phyloP scores from a whole-genome alignment of 345 rosid genomes.

The Leavenworthia alabamica region DNA sequence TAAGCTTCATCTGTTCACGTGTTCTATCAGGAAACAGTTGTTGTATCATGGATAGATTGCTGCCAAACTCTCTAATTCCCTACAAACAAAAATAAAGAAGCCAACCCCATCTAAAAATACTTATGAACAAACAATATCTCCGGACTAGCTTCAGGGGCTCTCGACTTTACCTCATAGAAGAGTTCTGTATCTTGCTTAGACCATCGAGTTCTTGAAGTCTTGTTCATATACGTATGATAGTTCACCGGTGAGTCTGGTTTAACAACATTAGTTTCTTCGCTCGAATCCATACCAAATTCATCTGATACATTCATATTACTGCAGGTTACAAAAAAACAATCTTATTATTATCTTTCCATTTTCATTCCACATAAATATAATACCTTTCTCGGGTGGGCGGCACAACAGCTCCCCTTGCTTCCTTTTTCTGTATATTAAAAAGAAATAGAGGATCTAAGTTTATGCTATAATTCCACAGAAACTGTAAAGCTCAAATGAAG shows the following conservation, averaged over 20 bases:
- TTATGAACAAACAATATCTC: background rate
- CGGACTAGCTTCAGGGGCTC: background rate
- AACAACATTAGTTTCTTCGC: constrained; percentile 8
- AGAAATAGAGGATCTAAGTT: background rate
- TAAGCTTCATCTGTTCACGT: constrained; percentile 66
- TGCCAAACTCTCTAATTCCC: constrained; percentile 76
- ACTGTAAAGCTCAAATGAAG: background rate
- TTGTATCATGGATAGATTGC: constrained; percentile 66
- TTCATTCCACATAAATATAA: background rate
- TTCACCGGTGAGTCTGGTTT: constrained; percentile 40
- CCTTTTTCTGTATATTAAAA: constrained; percentile 47
- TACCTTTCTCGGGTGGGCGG: constrained; percentile 46
- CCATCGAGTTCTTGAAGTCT: constrained; percentile 58
- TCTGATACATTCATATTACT: constrained; percentile 33
- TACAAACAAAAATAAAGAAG: background rate
- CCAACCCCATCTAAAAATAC: background rate
- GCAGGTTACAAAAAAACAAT: constrained; percentile 20
- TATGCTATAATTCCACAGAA: background rate
- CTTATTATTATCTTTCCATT: background rate
- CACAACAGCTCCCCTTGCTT: constrained; percentile 37
- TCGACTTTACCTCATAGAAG: constrained; percentile 59
- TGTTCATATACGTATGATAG: constrained; percentile 64
- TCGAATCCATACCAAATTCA: constrained; percentile 30
- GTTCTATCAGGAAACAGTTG: constrained; percentile 64
- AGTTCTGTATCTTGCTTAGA: constrained; percentile 71